Percentiles rank a stretch among this genome's conserved stretches.
phyloP scores from a whole-genome alignment of 768 basidiomycete genomes.

The Termitomyces sp. region DNA sequence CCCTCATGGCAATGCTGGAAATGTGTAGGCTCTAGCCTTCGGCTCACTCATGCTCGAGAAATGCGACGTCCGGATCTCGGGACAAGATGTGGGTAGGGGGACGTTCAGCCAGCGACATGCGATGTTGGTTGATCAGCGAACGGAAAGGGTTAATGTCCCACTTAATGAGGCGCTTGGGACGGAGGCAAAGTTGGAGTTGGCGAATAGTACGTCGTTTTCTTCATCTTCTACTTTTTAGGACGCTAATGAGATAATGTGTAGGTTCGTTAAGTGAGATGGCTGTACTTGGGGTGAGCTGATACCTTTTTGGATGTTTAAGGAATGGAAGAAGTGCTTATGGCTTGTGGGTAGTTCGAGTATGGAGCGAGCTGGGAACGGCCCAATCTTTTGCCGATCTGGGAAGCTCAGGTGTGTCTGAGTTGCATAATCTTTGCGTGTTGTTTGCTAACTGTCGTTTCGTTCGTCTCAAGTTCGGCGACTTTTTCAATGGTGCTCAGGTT shows the following conservation, averaged over 20 bases:
- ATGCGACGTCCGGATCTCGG: conserved; percentile 81
- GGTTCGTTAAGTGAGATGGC: conserved; percentile 88
- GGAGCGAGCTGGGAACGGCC: conserved; percentile 89
- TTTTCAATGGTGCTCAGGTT: conserved; percentile 85
- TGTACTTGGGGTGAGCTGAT: conserved; percentile 67
- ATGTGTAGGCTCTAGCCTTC: conserved; percentile 71
- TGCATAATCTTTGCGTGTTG: not conserved
- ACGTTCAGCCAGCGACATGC: conserved; percentile 90
- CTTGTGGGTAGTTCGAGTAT: conserved; percentile 69
- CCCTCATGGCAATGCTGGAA: too few relatives aligned
- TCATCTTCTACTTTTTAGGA: not conserved
- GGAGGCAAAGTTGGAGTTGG: conserved; percentile 72
- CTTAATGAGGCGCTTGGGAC: conserved; percentile 71
- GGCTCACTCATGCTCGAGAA: conserved; percentile 83
- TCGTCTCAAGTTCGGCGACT: conserved; percentile 73
- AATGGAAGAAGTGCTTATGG: not conserved
- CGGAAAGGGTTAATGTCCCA: conserved; percentile 75
- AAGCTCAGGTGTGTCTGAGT: conserved; percentile 61
- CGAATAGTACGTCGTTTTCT: conserved; percentile 61
- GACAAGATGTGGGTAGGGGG: conserved; percentile 89
- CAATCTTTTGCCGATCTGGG: conserved; percentile 81
- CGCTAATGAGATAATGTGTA: conserved; percentile 19
- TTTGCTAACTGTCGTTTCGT: not conserved
- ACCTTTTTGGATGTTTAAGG: not conserved
- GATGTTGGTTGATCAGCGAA: conserved; percentile 87